Percentiles rank a stretch among this genome's conserved stretches.
Evolutionary conservation across 2,329 filamentous ascomycete genomes (phyloP).

Genomic region (Colletotrichum paranaense): DNA sequence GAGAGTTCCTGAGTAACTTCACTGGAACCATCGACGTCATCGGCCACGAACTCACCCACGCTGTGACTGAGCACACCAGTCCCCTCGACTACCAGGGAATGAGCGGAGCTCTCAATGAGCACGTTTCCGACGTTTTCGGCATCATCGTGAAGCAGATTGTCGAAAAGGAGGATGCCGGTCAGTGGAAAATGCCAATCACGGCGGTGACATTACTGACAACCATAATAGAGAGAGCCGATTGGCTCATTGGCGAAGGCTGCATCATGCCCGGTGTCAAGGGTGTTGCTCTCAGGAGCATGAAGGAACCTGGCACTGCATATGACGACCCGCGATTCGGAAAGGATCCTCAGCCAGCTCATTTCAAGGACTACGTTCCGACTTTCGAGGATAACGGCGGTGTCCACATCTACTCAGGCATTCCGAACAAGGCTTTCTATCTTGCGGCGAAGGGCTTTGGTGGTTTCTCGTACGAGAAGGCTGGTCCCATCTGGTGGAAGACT

Average conservation of each 20-base stretch:
- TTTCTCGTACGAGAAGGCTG: conserved; percentile 65
- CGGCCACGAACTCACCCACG: conserved; percentile 68
- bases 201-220: not conserved
- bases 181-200: not conserved
- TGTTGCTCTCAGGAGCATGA: conserved; percentile 64
- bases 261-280: conserved; percentile 63
- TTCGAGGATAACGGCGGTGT: conserved; percentile 64
- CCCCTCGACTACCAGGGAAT: conserved; percentile 63
- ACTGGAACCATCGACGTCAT: conserved; percentile 65
- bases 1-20: conserved; percentile 63
- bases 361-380: conserved; percentile 54
- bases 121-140: conserved; percentile 66
- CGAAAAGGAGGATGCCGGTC: conserved; percentile 52
- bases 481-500: conserved; percentile 64
- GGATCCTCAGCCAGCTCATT: conserved; percentile 63
- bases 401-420: conserved; percentile 67
- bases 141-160: conserved; percentile 67
- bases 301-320: conserved; percentile 63
- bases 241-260: conserved; percentile 65
- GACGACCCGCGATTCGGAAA: conserved; percentile 64
- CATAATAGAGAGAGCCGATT: conserved; percentile 55
- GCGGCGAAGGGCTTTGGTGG: conserved; percentile 60
- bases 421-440: conserved; percentile 68
- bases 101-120: conserved; percentile 67
- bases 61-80: conserved; percentile 61